Evolutionary conservation across 148 eudicot species (phyloP), one percentile per base, ranked within the genome.

Genomic region (Dysphania ambrosioides): DNA sequence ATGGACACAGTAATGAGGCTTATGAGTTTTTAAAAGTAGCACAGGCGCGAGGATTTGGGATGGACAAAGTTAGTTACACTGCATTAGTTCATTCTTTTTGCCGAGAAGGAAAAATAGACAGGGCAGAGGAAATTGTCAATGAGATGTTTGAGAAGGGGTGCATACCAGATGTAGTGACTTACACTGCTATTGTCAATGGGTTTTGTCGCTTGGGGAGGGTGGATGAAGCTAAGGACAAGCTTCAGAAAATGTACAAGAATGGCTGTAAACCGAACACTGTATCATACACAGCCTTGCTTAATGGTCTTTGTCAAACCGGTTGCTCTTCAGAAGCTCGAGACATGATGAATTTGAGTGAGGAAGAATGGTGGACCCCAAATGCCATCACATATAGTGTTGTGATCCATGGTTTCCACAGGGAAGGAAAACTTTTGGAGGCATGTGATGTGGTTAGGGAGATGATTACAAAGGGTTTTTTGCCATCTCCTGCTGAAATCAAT

Each of bases 351-450:
- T 74, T 19, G 35, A 74, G 82, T 63, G 82, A 79, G 70, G 82
- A 79, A 75, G 74, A 79, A 69, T 79, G 82, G 78, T 79, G 82
- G 82, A 74, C 75, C 42, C 82, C 82, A 36, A 79, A 79, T 69
- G 70, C 66, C n/a, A 69, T 76, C 65, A 74, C 82, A 8, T 79
- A 74, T 55, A 79, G 78, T 69, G 82, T 68, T 31, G 55, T 79
- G 35, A 68, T 74, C 68, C 74, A 70, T 74, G 82, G 82, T 74
- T 79, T 79, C 63, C 65, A 68, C 35, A 79, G 65, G 63, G 82
- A 74, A 62, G 78, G 78, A 66, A 79, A 74, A 51, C 53, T 79
- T 47, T 63, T 23, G 1, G 78, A 69, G 61, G 78, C 82, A 35
- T 79, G 82, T 74, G 78, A 74, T 36, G 53, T 79, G 73, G 78